Conservation (phyloP, 495 filamentous ascomycete species). For the Astrothelium macrocarpum region DNA sequence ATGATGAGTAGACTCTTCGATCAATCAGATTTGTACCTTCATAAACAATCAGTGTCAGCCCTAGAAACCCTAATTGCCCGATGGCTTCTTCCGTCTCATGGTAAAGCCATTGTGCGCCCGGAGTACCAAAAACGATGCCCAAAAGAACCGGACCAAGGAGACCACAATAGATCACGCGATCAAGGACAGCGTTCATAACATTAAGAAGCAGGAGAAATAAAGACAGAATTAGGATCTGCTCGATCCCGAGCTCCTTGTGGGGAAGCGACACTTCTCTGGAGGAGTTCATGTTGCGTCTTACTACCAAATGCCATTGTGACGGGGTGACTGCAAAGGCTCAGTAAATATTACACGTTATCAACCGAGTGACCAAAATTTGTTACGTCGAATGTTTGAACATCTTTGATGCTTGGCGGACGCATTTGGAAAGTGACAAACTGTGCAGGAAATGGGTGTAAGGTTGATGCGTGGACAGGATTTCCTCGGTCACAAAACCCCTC, state of each 20-base stretch:
- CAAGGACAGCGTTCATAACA: slow-evolving; percentile 45
- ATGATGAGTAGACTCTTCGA: not conserved
- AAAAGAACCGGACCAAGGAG: slow-evolving; percentile 66
- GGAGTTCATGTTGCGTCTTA: not conserved
- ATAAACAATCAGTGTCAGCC: slow-evolving; percentile 64
- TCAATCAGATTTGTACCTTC: slow-evolving; percentile 33
- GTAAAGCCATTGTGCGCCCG: slow-evolving; percentile 45
- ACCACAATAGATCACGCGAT: slow-evolving; percentile 57
- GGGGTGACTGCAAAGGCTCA: not conserved
- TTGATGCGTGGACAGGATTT: not conserved
- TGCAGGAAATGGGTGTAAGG: not conserved
- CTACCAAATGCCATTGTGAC: not conserved
- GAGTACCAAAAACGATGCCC: slow-evolving; percentile 60
- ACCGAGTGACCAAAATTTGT: not conserved
- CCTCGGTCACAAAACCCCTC: not conserved
- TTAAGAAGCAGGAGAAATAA: slow-evolving; percentile 62
- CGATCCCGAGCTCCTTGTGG: slow-evolving; percentile 54
- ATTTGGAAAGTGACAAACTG: not conserved
- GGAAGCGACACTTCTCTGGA: not conserved
- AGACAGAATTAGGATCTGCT: slow-evolving; percentile 48
- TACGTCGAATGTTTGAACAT: not conserved
- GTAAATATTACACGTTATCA: not conserved
- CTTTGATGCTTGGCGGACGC: slow-evolving; percentile 1
- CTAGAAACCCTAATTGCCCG: slow-evolving; percentile 65
- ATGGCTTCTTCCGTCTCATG: slow-evolving; percentile 44